Base-by-base conservation (phyloP, 805 yeast species). In the Candida qinlingensis region DNA sequence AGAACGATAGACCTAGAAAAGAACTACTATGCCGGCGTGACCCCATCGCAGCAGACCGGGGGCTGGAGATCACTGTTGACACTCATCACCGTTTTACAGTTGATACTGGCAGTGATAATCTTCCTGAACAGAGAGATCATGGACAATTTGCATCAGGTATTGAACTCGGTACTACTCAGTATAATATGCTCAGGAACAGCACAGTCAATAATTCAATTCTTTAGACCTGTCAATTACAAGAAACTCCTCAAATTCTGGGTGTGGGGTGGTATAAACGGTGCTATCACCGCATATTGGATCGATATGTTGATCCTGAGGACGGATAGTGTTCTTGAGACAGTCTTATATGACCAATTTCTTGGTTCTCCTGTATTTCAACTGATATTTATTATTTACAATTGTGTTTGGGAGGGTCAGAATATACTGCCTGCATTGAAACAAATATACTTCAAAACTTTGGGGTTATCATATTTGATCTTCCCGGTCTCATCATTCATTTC, bases 231-330 rank as follows among this genome's bases (percentile, higher is more conserved):
- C 7, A 51, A 51, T 40, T 58, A 54, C 30, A 45, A 37, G 9
- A 49, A 48, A 37, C 39, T 61, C 4, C 1, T 68, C 47, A 81
- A 81, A 56, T 82, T 82, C 53, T 58, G 71, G 48, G 59, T 74
- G 3, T 82, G 86, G 86, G 88, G 88, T 13, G 62, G 71, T 10
- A 65, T 81, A 41, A 81, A 81, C 60, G 87, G 87, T 2, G 57
- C 72, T 13, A 61, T 80, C 44, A 76, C 82, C 4, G 72, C 70
- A 1, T 57, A 76, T 12, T 82, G 87, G 87, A 73, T 82, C 36
- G 76, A 76, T 41, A 51, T 73, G 27, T 61, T 82, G 38, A 57
- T 76, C 6, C 44, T 53, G 3, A 62, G 62, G 6, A 56, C 76
- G 31, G 74, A 73, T 8, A 63, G 64, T 41, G 54, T 66, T 3